Conservation (phyloP, 805 yeast species). For the Candida coquimbonensis region DNA sequence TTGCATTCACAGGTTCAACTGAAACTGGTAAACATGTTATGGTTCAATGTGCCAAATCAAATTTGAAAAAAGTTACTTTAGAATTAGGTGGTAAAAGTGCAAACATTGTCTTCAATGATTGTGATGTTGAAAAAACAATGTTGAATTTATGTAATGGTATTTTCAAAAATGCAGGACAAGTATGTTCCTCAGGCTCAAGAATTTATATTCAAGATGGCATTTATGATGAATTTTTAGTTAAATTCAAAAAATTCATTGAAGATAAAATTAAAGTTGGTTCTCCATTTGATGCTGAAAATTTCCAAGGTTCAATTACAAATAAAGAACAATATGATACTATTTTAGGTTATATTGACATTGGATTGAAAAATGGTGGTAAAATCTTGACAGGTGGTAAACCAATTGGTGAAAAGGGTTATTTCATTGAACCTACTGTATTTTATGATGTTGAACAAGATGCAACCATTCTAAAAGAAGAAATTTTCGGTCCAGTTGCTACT, state of each 20-base stretch:
- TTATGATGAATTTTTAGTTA: constrained; percentile 53
- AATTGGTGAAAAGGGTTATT: constrained; percentile 59
- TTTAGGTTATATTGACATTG: constrained; percentile 56
- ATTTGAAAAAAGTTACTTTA: constrained; percentile 70
- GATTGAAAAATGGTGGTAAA: constrained; percentile 62
- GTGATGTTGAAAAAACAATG: constrained; percentile 42
- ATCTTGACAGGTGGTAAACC: constrained; percentile 67
- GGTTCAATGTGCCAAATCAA: constrained; percentile 58
- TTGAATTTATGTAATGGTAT: constrained; percentile 56
- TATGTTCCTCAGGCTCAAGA: constrained; percentile 79
- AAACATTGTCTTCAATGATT: constrained; percentile 65
- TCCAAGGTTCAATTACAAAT: constrained; percentile 76
- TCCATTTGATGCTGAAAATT: constrained; percentile 60
- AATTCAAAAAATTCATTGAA: constrained; percentile 53
- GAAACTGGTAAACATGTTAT: constrained; percentile 65
- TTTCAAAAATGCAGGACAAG: constrained; percentile 76
- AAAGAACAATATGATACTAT: constrained; percentile 62
- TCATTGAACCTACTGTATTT: constrained; percentile 67
- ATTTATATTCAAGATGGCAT: constrained; percentile 65
- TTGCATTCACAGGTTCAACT: constrained; percentile 80
- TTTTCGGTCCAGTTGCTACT: constrained; percentile 75
- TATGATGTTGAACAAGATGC: constrained; percentile 57
- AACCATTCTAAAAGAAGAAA: constrained; percentile 63
- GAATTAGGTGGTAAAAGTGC: constrained; percentile 84
- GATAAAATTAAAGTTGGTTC: constrained; percentile 55